Evolutionary conservation across 345 rosid species (phyloP), one percentile per base, ranked within the genome.

Genomic region (Hibiscus mutabilis): DNA sequence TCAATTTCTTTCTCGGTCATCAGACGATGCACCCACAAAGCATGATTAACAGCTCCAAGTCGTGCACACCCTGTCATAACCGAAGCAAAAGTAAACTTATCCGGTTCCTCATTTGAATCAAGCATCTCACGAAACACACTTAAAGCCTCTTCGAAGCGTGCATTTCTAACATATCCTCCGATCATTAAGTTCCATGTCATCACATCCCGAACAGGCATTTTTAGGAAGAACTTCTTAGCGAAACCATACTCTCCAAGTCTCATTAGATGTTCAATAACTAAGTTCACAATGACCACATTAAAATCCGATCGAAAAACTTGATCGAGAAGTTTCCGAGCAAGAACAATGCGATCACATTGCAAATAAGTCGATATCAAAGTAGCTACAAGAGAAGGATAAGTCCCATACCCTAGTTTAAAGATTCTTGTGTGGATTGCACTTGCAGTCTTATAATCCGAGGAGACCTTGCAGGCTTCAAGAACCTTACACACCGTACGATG

Each of bases 181-280:
- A 93, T 88, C 87, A 93, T 80, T 31, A 91, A 78, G 73, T 91
- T 93, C 97, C 97, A 93, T 13, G 96, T 76, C 29, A 88, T 85
- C 62, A 86, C 88, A 83, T 93, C 89, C 47, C 60, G 71, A 12
- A 14, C 60, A 27, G 78, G 79, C 73, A 85, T 82, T 73, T 79
- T 81, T 42, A 70, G 60, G 42, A 92, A 88, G 40, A 88, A 75
- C 84, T 79, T 84, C 75, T 78, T 82, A 3, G 96, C 97, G 40
- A 84, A 68, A 66, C 73, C 82, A 68, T 69, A 82, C 47, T 91
- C 86, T 68, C 91, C 88, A 2, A n/a, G 55, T 72, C 60, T 79
- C 82, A 87, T 78, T 31, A 88, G 76, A 73, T 73, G 81, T 40
- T 80, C 84, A 69, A 90, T 77, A 60, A 86, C 27, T 55, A 84